Base-by-base conservation (phyloP, 345 rosid genomes). In the Moricandia moricandioides region DNA sequence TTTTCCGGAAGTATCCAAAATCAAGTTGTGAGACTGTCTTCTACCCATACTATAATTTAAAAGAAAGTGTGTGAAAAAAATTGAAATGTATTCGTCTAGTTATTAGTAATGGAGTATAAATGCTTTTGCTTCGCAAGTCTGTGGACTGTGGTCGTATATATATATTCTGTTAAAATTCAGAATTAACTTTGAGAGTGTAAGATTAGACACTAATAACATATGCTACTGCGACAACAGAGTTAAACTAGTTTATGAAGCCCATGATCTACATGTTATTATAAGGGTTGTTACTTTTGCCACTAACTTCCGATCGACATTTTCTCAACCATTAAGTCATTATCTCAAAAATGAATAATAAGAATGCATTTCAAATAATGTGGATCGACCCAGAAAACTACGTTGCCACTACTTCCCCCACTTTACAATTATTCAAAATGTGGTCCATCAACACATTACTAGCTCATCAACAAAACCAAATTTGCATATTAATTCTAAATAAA, bases 271-370 rank as follows among this genome's bases (percentile, higher is more conserved):
- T 34, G 7, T 52, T 72, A 16, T 52, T 62, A 21, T 62, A 34
- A 11, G 18, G 57, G 66, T 62, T 33, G 12, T 27, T 61, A 51
- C 21, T 10, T 62, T 39, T 39, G 45, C 72, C 59, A 57, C 27
- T 66, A 31, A 74, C 35, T 13, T 24, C 47, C 60, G 43, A 30
- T 57, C 51, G n/a, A n/a, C n/a, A n/a, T 43, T 74, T 67, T 59
- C 72, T 35, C 73, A 9, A 75, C 68, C 73, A 58, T 47, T 58
- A 21, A 66, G 57, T 66, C 78, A 66, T 75, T 67, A 75, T 67
- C 73, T 35, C 12, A 67, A 58, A 58, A 33, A 34, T 33, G 51
- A 43, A 74, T 16, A 33, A 66, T 47, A 59, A 61, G 26, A 59
- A 59, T n/a, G 58, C 16, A 39, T 37, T 37, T 31, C 16, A 69